Conservation (phyloP, 768 basidiomycete species). For the Coprinopsis cinerea region DNA sequence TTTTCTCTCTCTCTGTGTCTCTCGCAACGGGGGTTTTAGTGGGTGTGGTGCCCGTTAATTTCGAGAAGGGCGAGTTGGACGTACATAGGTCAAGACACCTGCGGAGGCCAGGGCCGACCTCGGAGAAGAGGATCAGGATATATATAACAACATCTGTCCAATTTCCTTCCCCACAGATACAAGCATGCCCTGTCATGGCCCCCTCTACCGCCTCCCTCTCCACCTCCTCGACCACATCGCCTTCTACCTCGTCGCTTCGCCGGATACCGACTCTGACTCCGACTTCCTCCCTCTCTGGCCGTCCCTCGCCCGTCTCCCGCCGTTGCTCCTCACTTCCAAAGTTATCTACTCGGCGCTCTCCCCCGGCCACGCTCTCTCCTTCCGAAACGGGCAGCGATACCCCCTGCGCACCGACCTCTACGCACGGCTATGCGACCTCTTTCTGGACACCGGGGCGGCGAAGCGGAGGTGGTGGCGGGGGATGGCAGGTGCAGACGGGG, state of each 20-base stretch:
- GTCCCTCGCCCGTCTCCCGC: neutral
- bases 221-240: constrained; percentile 5
- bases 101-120: too few relatives aligned
- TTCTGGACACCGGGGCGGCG: constrained; percentile 5
- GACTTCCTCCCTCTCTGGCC: neutral
- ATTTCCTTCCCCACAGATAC: too few relatives aligned
- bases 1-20: too few relatives aligned
- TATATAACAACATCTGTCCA: too few relatives aligned
- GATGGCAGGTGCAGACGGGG: neutral
- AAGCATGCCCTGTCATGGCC: too few relatives aligned
- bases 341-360: neutral
- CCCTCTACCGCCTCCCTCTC: too few relatives aligned
- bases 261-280: neutral
- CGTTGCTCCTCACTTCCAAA: constrained; percentile 3
- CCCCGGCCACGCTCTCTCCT: neutral
- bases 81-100: too few relatives aligned
- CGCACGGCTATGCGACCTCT: constrained; percentile 4
- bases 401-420: constrained; percentile 2
- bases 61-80: too few relatives aligned
- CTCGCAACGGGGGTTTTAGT: too few relatives aligned
- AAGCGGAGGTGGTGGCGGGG: constrained; percentile 2
- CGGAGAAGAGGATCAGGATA: too few relatives aligned
- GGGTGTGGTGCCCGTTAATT: too few relatives aligned
- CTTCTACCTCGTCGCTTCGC: constrained; percentile 2
- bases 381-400: neutral